A percentile compares a stretch with the other conserved stretches of the same genome.
These are phyloP conservation scores for Macrocybe gigantea DNA, from an alignment of 768 basidiomycete genomes.

Conservation along the genomic window DNA sequence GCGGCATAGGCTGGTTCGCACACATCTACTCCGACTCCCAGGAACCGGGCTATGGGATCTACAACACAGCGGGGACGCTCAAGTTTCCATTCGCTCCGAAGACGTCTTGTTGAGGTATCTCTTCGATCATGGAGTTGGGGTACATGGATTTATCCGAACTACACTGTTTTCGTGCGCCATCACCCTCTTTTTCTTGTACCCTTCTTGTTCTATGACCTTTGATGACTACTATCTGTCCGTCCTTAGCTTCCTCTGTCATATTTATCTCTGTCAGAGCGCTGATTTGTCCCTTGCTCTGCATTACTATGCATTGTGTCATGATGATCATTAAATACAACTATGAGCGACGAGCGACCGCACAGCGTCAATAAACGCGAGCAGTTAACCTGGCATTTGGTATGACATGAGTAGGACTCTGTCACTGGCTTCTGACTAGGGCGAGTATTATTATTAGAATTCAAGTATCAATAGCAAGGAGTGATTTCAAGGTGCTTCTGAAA, in stretches of 20 bases:
- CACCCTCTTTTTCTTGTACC: not conserved
- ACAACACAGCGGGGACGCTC: constrained; percentile 35
- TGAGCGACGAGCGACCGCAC: too few species aligned
- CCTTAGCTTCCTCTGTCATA: too few species aligned
- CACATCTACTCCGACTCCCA: constrained; percentile 70
- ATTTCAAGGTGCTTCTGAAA: too few species aligned
- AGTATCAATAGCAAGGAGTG: too few species aligned
- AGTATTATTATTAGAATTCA: too few species aligned
- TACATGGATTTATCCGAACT: not conserved
- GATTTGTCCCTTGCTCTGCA: not conserved
- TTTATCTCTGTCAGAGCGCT: too few species aligned
- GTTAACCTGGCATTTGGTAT: too few species aligned
- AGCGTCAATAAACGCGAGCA: too few species aligned
- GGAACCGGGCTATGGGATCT: constrained; percentile 70
- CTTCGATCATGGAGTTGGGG: not conserved
- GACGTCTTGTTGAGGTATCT: constrained; percentile 44
- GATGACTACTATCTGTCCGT: too few species aligned
- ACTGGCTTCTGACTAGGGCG: too few species aligned
- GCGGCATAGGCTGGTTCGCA: constrained; percentile 78
- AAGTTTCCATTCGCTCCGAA: constrained; percentile 66
- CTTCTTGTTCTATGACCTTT: not conserved
- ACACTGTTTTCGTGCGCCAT: not conserved
- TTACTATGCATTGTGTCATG: not conserved
- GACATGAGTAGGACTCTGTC: too few species aligned
- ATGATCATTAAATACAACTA: not conserved